Percentiles rank a stretch among this genome's conserved stretches.
These are phyloP conservation scores for Pholiota conissans DNA, from an alignment of 768 basidiomycete genomes.

Conservation along the genomic window DNA sequence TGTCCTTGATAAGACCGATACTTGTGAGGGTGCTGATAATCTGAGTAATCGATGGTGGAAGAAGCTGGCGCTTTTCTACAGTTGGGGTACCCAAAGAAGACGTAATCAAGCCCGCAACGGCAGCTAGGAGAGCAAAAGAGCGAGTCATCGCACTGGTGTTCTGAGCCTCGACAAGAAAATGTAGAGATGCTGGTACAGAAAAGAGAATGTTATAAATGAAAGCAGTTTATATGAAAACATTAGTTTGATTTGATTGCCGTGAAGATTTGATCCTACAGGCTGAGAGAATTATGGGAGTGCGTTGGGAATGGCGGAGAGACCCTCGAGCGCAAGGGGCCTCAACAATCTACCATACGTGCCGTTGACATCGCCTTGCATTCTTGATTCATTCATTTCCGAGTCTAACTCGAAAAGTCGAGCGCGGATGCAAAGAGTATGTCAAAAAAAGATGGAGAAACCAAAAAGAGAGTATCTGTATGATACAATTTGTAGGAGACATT, in stretches of 20 bases:
- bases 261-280: too few species aligned
- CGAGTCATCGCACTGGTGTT: constrained; percentile 5
- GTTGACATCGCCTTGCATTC: neutral
- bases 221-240: neutral
- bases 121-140: neutral
- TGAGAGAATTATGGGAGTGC: neutral
- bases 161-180: neutral
- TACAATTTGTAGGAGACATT: neutral
- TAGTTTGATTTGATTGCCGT: too few species aligned
- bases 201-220: neutral
- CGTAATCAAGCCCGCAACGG: neutral
- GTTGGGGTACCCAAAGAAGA: neutral
- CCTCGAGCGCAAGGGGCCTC: neutral
- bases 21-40: neutral
- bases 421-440: neutral
- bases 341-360: neutral
- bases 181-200: neutral
- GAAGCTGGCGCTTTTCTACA: neutral
- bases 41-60: neutral
- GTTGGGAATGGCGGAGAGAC: neutral
- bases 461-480: neutral
- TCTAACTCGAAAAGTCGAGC: neutral
- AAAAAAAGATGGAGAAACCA: neutral
- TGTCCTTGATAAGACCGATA: neutral
- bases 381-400: neutral